Base-by-base conservation (phyloP, 176 grass and related monocot species). In the Avena insularis region DNA sequence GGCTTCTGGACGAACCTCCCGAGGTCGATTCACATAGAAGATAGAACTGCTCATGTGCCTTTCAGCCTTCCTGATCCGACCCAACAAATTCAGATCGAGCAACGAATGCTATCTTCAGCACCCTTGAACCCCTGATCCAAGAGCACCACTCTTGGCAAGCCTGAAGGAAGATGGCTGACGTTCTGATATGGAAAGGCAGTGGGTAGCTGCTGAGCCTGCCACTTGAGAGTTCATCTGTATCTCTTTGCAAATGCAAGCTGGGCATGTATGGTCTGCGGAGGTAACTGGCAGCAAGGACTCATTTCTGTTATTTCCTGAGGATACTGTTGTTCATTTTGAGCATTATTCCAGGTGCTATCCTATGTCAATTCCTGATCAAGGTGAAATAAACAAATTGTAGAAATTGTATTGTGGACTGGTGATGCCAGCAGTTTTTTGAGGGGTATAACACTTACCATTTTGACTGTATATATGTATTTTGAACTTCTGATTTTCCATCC, bases 221-320 rank as follows among this genome's bases (percentile, higher is more conserved):
- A 19, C 50, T 87, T 79, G 55, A 19, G 47, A 38, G 79, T 31
- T 4, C 75, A 19, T 58, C 53, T 71, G 70, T 57, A 84, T 75
- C 33, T 72, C 19, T 14, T 31, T 59, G 35, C 74, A 43, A 29
- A n/a, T 38, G 13, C 75, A 68, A 43, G 20, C 67, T 75, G 82
- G 63, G 36, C 64, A 65, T 82, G n/a, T 35, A 78, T 36, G 65
- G 3, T 71, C 40, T 56, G 40, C 17, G 73, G 8, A 72, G 49
- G 66, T 65, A 10, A 14, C 12, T 60, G 79, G 23, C 66, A 87
- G 75, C 66, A 79, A 40, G 53, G 25, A 48, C 56, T 74, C 80
- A 85, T 89, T 91, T 92, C 12, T 73, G 67, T 50, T 38, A 17
- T 55, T 49, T 49, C 58, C 35, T 53, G n/a, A 75, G 15, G 54